Conservation (phyloP, 164 flowering plant species). For the Protea cynaroides region DNA sequence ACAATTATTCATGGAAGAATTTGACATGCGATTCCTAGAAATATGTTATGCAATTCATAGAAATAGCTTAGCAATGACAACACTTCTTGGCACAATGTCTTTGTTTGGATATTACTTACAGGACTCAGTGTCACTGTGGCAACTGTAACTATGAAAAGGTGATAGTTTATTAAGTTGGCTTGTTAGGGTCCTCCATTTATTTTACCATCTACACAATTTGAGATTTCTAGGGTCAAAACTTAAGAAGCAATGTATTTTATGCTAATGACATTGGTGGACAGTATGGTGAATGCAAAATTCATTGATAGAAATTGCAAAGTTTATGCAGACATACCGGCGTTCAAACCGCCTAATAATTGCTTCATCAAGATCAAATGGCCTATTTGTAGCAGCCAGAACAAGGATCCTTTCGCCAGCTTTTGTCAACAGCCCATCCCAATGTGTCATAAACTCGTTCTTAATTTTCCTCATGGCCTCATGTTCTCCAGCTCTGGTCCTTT, state of each 20-base stretch:
- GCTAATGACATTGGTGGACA: background rate
- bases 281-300: background rate
- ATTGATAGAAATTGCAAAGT: background rate
- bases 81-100: background rate
- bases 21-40: background rate
- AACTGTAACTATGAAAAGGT: no score
- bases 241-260: background rate
- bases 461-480: slow-evolving; percentile 98
- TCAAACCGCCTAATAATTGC: slow-evolving; percentile 96
- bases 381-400: slow-evolving; percentile 93
- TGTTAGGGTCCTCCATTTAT: background rate
- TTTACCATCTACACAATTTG: background rate
- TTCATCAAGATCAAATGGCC: slow-evolving; percentile 98
- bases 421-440: slow-evolving; percentile 92
- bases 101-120: background rate
- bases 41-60: background rate
- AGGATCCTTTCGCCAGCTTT: slow-evolving; percentile 77
- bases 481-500: slow-evolving; percentile 79
- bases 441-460: slow-evolving; percentile 96
- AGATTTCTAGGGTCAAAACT: background rate
- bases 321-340: slow-evolving; percentile 50
- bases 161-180: no score
- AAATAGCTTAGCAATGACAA: no score
- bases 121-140: background rate
- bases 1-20: background rate